Base-by-base conservation (phyloP, 2,329 filamentous ascomycete genomes). In the Alternaria hordeiaustralica region DNA sequence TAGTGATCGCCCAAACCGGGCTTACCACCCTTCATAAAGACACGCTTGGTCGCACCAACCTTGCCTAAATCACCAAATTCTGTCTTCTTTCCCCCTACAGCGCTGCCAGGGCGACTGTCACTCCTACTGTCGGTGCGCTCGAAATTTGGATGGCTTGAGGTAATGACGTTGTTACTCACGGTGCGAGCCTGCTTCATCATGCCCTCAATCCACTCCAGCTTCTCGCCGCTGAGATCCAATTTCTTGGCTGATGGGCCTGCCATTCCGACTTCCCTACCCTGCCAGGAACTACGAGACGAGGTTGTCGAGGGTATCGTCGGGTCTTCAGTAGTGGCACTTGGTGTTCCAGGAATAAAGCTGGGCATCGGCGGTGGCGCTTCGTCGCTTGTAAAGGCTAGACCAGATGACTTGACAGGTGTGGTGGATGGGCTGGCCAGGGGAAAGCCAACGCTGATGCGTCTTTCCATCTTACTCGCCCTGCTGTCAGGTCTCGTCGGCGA, bases 171-270 rank as follows among this genome's bases (percentile, higher is more conserved):
- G 60, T 87, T 87, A 73, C 90, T 92, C 73, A 89, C 91, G 50
- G 89, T 85, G 63, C 90, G 87, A 44, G 94, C 92, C 75, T 92
- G 91, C 74, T 92, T 90, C 81, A 93, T 90, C 82, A 96, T 91
- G 65, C 89, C 92, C 78, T 94, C 90, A 10, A 96, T 91, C 92
- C 92, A 96, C 43, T 90, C 89, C 61, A 88, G 85, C 74, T 90
- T 92, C 79, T 94, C 90, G 59, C 90, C 88, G 60, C 89, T 80
- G 21, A 92, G 81, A 89, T 91, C 75, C 85, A 87, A 8, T 46
- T 87, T 85, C 78, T 88, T 90, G 36, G 86, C 84, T 50, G 86
- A 88, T 1, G 91, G 91, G 0, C 92, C 92, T 0, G 91, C 90
- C 53, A 94, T 87, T 6, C 91, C 91, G 7, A 93, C 84, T 61